Evolutionary conservation across 305 asterid genomes (phyloP).

Genomic region (Ilex paraguariensis): DNA sequence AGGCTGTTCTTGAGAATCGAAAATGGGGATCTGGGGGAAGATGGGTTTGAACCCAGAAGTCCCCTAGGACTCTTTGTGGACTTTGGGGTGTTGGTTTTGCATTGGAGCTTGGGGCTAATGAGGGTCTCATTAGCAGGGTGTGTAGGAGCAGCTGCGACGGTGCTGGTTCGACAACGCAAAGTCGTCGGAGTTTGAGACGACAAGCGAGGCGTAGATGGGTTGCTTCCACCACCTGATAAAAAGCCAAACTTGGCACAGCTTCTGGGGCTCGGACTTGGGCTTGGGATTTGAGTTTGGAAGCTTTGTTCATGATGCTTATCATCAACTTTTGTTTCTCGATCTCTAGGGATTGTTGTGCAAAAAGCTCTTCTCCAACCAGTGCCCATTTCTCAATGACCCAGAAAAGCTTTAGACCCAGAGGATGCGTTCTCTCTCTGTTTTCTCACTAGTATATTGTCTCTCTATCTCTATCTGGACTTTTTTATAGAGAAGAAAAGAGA

Average conservation of each 20-base stretch:
- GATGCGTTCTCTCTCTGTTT: neutral
- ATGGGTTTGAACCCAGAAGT: conserved; percentile 39
- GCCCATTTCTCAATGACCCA: conserved; percentile 43
- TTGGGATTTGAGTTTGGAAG: conserved; percentile 17
- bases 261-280: conserved; percentile 23
- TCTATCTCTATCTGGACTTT: neutral
- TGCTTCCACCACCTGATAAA: conserved; percentile 32
- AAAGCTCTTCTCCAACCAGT: conserved; percentile 97
- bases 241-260: conserved; percentile 31
- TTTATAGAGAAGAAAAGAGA: neutral
- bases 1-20: conserved; percentile 74
- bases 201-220: conserved; percentile 62
- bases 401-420: neutral
- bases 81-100: conserved; percentile 43
- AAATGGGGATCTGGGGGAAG: conserved; percentile 97
- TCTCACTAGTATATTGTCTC: neutral
- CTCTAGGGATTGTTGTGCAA: conserved; percentile 55
- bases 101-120: conserved; percentile 39
- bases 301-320: conserved; percentile 18
- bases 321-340: conserved; percentile 26
- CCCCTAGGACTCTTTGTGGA: conserved; percentile 26
- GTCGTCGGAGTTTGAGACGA: neutral
- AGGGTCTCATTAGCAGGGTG: neutral
- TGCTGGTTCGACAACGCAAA: conserved; percentile 44
- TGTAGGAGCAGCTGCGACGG: neutral